Conservation (phyloP, 768 basidiomycete genomes). For the Tulasnella sp. region DNA sequence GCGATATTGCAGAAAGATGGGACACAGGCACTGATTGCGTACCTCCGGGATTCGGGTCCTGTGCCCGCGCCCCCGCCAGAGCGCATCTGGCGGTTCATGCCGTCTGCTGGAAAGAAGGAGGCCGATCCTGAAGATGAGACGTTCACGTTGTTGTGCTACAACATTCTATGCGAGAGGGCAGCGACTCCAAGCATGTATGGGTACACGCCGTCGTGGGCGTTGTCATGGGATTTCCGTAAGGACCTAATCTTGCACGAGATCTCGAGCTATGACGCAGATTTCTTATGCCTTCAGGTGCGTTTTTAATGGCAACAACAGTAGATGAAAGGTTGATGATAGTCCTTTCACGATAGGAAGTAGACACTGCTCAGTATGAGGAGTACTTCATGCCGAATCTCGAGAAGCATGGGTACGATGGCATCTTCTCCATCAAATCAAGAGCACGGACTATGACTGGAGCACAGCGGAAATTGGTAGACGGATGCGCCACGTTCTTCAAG, state of each 20-base stretch:
- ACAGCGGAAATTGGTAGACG: conserved; percentile 84
- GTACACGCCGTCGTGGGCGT: conserved; percentile 94
- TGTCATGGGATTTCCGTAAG: conserved; percentile 91
- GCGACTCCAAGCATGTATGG: conserved; percentile 86
- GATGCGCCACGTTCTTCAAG: conserved; percentile 95
- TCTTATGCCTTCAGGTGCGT: conserved; percentile 69
- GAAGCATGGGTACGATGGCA: conserved; percentile 76
- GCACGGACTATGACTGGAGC: conserved; percentile 85
- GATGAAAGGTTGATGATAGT: neutral
- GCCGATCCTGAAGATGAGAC: conserved; percentile 51
- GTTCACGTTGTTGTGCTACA: conserved; percentile 78
- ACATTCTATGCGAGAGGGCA: conserved; percentile 85
- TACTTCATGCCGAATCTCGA: conserved; percentile 69
- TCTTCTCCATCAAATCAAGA: conserved; percentile 84
- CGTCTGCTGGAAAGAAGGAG: conserved; percentile 45
- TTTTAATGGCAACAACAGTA: no score
- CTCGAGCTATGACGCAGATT: conserved; percentile 69
- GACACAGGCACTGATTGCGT: conserved; percentile 77
- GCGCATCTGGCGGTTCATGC: conserved; percentile 61
- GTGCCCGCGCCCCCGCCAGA: conserved; percentile 70
- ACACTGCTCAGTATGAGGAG: conserved; percentile 83
- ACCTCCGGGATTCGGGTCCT: conserved; percentile 88
- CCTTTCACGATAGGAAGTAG: conserved; percentile 51
- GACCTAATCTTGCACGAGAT: conserved; percentile 80
- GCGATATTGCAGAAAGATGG: conserved; percentile 87